These are phyloP conservation scores for Lipomyces yamadae DNA, from an alignment of 805 yeast genomes.

Conservation along the genomic window DNA sequence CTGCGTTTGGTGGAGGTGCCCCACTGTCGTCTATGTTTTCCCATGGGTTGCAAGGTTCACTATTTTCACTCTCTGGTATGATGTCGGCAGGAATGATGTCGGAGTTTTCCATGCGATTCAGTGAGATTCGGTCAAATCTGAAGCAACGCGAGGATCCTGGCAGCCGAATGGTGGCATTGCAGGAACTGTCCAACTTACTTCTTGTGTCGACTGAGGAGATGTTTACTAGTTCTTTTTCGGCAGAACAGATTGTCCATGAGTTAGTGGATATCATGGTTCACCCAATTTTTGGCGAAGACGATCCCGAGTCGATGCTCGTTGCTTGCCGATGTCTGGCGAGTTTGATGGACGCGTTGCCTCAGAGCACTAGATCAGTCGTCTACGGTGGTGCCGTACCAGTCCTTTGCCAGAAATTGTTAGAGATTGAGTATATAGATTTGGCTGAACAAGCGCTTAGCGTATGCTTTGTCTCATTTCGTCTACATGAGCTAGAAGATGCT, in stretches of 20 bases:
- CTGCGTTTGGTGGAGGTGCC: slow-evolving; percentile 31
- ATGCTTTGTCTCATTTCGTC: slow-evolving; percentile 50
- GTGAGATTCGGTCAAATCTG: slow-evolving; percentile 37
- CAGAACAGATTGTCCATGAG: slow-evolving; percentile 57
- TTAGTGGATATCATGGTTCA: slow-evolving; percentile 64
- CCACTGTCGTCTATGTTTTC: slow-evolving; percentile 26
- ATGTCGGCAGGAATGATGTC: slow-evolving; percentile 42
- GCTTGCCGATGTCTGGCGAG: slow-evolving; percentile 86
- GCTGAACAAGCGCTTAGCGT: slow-evolving; percentile 90
- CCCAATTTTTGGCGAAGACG: slow-evolving; percentile 58
- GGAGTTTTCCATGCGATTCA: slow-evolving; percentile 41
- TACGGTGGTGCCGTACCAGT: slow-evolving; percentile 68
- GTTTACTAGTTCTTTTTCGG: slow-evolving; percentile 54
- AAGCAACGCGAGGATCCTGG: slow-evolving; percentile 43
- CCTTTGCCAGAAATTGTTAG: slow-evolving; percentile 67
- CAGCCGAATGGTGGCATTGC: slow-evolving; percentile 43
- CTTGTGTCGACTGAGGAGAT: slow-evolving; percentile 45
- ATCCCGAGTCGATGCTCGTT: slow-evolving; percentile 78
- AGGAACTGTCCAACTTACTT: slow-evolving; percentile 45
- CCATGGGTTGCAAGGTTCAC: slow-evolving; percentile 36
- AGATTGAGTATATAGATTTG: slow-evolving; percentile 82
- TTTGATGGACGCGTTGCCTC: slow-evolving; percentile 73
- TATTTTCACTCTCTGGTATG: slow-evolving; percentile 27
- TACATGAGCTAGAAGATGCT: slow-evolving; percentile 56
- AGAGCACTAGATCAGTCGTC: slow-evolving; percentile 65